Evolutionary conservation across 192 early-diverging fungal genomes (phyloP), one percentile per base, ranked within the genome.

Genomic region (Oehlia diaphana): DNA sequence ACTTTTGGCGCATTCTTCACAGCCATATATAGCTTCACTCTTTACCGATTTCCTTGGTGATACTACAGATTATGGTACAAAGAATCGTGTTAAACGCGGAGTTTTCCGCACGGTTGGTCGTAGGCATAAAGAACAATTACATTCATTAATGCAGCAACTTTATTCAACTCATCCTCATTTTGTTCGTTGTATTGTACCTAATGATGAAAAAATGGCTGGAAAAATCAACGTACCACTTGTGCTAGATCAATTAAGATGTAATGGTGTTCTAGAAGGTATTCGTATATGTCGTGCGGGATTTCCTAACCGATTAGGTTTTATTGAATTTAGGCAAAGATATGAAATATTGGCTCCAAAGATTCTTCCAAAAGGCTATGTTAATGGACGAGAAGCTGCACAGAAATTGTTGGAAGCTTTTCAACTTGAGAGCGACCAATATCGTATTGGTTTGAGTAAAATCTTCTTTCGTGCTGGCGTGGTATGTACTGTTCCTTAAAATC

Each of bases 151-250:
- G 96, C 90, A 91, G n/a, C 92, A 93, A 80, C 87, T 99, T 5
- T 91, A 96, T 83, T 89, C 91, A 50, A 99, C 97, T 1, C 89
- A 95, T 70, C 98, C 98, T 31, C 98, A 98, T 85, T 99, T 98
- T 88, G 97, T 99, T 50, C 95, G 98, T 31, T 99, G 98, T 88
- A 98, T 99, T 81, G 82, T 98, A 63, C 98, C 98, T 9, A 99
- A 99, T 79, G 85, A 93, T 35, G 93, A 97, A 73, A 99, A 99
- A 86, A 88, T 88, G 28, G 85, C 98, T 0, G 95, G 95, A 9
- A 91, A 91, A 78, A 88, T 98, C 69, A 82, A 96, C 74, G 91
- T 93, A 33, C 91, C 92, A 39, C 88, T 95, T 62, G 96, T 99
- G 3, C 86, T 98, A 42, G 96, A 97, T 72, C 98, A 99, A 81